Evolutionary conservation across 345 rosid genomes (phyloP), one percentile per base, ranked within the genome.

Genomic region (Gossypium thurberi): DNA sequence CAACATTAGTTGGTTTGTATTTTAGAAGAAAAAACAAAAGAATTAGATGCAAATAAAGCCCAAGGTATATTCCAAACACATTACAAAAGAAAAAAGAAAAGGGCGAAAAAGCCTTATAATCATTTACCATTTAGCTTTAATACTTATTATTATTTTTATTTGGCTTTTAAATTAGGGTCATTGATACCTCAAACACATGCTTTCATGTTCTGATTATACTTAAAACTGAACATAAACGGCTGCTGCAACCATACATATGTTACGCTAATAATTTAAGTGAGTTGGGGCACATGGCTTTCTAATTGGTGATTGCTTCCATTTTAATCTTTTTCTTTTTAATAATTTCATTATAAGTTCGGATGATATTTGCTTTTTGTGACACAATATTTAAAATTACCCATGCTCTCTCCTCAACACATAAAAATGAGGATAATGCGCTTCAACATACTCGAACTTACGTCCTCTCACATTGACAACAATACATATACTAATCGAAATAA

Each of bases 201-300:
- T 71, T 73, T 51, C 82, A 75, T 75, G 79, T 79, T 81, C 78
- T 69, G 73, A 70, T 79, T 42, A 74, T 51, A 21, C 66, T 8
- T 26, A 23, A 70, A 60, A 53, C 33, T 57, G 74, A 56, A 44
- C 42, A 5, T 57, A 20, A 65, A 40, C 57, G 51, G 70, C 44
- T 70, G 62, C 10, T 40, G 65, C 50, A 42, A 48, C 26, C 42
- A 55, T 53, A n/a, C 8, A 4, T 1, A 53, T 48, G 6, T 33
- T 33, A 28, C 15, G 47, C 33, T 4, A 18, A 74, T 17, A 76
- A 44, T 69, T 70, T 25, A 52, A 47, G 48, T 63, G 25, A 11
- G 6, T 40, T 4, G 13, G 48, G 13, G 48, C 48, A 63, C 67
- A 40, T 63, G 48, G 67, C 1, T 63, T 40, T 66, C 65, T 73